Base-by-base conservation (phyloP, 2,329 filamentous ascomycete species). In the Westerdykella sp. region DNA sequence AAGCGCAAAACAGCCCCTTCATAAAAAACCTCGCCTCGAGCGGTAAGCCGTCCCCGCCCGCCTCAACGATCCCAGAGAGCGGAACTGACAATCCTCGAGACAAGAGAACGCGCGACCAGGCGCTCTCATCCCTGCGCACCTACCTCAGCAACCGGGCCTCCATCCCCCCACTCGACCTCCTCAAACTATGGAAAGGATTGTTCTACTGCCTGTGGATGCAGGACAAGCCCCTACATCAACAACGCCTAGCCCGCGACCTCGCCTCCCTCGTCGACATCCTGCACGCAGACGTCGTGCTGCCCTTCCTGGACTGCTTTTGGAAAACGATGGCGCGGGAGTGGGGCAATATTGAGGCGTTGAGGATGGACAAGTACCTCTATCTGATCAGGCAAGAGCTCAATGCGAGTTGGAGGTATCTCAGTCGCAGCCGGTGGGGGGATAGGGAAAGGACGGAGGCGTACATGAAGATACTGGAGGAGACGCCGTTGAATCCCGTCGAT, bases 171-270 rank as follows among this genome's bases (percentile, higher is more conserved):
- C 67, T 85, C 53, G 89, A 95, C 51, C 74, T 87, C 39, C 74
- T 91, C 47, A 95, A 95, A 72, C 78, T 97, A 52, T 95, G 89
- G 88, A 95, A 94, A 64, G 91, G 89, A 5, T 79, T 97, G 15
- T 96, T 93, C 74, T 96, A 89, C 75, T 81, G 84, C 60, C 80
- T 93, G 59, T 96, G 88, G 84, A 93, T 95, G 83, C 88, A 84
- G 67, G 90, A 96, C 74, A 86, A 89, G 38, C 84, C 89, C 10
- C 71, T 83, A n/a, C 83, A 86, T 2, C 91, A 96, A 73, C 89
- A 95, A 73, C 79, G 79, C 35, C 84, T 97, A 37, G 85, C 86
- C 54, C 71, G 76, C 53, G 83, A 90, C 49, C 83, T 97, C 43
- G 85, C 89, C 35, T 77, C 70, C 1, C 79, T 96, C 39, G 66